Evolutionary conservation across 2,329 filamentous ascomycete species (phyloP), one percentile per base, ranked within the genome.

Genomic region (Exophiala sp.): DNA sequence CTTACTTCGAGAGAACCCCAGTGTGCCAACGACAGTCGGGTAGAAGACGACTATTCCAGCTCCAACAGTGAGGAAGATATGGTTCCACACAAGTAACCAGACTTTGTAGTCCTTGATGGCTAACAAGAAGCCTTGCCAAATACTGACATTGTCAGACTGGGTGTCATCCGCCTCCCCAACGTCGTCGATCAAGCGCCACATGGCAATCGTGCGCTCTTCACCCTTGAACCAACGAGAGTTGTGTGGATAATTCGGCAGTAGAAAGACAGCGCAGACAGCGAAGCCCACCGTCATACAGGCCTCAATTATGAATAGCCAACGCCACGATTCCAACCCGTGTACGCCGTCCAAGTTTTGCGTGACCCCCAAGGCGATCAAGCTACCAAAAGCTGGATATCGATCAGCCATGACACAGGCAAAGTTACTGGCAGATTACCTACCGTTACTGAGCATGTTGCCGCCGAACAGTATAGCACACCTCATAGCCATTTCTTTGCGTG

Each of bases 401-500:
- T 20, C 10, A 41, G 39, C 20, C n/a, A 11, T 41, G n/a, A 18
- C 24, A 29, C 4, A 29, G 7, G 24, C 24, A 29, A 29, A 8
- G 5, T 29, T 29, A 29, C 3, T 4, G 2, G 24, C 24, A 10
- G 18, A 10, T 11, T 20, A 41, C 39, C 2, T 20, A 41, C 39
- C 86, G 3, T 86, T 85, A 1, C 83, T 85, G 18, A 89, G 79
- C 32, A 89, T 73, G 0, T 83, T 83, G 0, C 86, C 87, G 0
- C 65, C 64, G 47, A 65, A 66, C 5, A 67, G 58, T 2, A 59
- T 62, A 5, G 65, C 65, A 33, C 65, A 65, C n/a, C 65, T 62
- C 43, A 63, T 65, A 52, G 48, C 83, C 83, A 66, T 81, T 4
- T 62, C 63, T 4, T 69, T 67, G 10, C 70, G 65, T 5, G 69